Base-by-base conservation (phyloP, 176 grass and related monocot species). In the Oropetium thomaeum region DNA sequence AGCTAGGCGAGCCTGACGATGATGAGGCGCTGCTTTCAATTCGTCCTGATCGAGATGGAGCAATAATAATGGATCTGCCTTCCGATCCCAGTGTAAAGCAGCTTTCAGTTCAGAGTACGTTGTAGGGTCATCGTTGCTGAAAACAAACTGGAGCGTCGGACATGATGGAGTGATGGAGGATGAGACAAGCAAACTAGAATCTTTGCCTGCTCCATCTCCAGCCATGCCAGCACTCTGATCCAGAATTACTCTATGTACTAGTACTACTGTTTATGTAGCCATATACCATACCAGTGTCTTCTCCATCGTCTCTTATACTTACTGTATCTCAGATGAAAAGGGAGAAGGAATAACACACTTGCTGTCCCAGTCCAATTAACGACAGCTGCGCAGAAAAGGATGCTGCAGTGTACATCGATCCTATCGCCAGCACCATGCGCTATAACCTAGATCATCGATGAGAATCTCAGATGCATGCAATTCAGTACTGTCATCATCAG, bases 171-270 rank as follows among this genome's bases (percentile, higher is more conserved):
- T 42, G 47, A 58, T 68, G 23, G 20, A 67, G 75, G 28, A 79
- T 67, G 41, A 62, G 68, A 73, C 69, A 79, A 26, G 16, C 0
- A 34, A 42, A 20, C 30, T 79, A 64, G 83, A 85, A 85, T 85
- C 76, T 85, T 79, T 67, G 60, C 40, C 44, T 26, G 37, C 39
- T 34, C 23, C 34, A 40, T 73, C 45, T 39, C 75, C 32, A 66
- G 63, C 27, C 62, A 40, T 58, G 10, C 5, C 32, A 54, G 65
- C 82, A 25, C 28, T 62, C 74, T 62, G 66, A 71, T 84, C 42
- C 40, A 45, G 45, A 34, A 43, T 65, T 17, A 43, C 34, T 70
- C 30, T n/a, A n/a, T n/a, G n/a, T n/a, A 4, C 2, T 7, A 52
- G 19, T 52, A 52, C 19, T 37, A 52, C 5, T 19, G 20, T 22